Evolutionary conservation across 192 early-diverging fungal genomes (phyloP), one percentile per base, ranked within the genome.

Genomic region (Linnemannia elongata): DNA sequence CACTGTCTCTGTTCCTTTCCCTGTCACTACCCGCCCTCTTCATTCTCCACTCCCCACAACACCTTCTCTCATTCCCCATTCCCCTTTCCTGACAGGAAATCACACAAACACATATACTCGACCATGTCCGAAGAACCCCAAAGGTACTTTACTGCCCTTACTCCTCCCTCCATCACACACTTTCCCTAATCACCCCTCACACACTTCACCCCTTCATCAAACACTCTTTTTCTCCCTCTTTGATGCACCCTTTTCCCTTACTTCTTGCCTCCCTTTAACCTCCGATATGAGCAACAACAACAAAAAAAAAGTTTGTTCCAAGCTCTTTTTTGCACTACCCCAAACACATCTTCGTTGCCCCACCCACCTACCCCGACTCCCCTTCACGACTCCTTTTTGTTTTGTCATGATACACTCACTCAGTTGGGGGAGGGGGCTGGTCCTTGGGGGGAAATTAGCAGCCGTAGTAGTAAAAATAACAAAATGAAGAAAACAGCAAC

Each of bases 81-180:
- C 7, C 60, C 60, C 27, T 15, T 13, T 30, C 60, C 30, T 30
- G 60, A 66, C 60, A 66, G 30, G 60, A 66, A 66, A 52, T 22
- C 49, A 15, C 30, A 66, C 30, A 66, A 24, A 66, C n/a, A 12
- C 60, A 35, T 13, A 35, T 15, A 66, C 60, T 66, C 60, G 60
- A 66, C 60, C 60, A 66, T 66, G 60, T 66, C 60, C 60, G 60
- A 66, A 66, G 60, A 66, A 66, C 60, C 30, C n/a, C 60, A 71
- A 71, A 71, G 39, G 39, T 73, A 45, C 42, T 42, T 72, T 42
- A 20, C 69, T 41, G 9, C 38, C 66, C n/a, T 39, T 41, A 22
- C 69, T 42, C 24, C 24, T 42, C 15, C 15, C 18, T 71, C 69
- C 5, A 20, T 22, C 30, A 10, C 68, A 15, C 68, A 69, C 8